Evolutionary conservation across 495 filamentous ascomycete species (phyloP), one percentile per base, ranked within the genome.

Genomic region (Cercophora scortea): DNA sequence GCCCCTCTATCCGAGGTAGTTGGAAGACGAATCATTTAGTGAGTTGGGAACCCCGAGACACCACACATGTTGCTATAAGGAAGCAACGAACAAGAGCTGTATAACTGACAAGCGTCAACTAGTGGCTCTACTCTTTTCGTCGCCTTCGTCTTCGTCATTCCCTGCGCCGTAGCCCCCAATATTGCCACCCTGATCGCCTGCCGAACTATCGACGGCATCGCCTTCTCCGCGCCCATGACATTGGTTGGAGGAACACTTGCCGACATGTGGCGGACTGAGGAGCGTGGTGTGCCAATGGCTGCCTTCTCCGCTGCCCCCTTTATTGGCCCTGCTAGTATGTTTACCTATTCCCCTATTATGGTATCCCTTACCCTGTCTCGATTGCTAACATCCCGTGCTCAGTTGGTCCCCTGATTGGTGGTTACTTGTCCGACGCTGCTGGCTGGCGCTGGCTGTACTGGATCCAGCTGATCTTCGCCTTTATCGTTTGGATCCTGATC

Each of bases 371-470:
- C 25, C 25, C 25, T 25, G 25, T 25, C 25, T 25, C 25, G 25
- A 5, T 25, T 5, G 25, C 25, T 25, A 25, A 25, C 5, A 2
- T 2, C 25, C 2, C 5, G 25, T 25, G 25, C 25, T 25, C 25
- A 25, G 79, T 79, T 53, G 82, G 82, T 55, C 88, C 88, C 9
- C 77, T 94, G 7, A 75, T 83, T 19, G 88, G 89, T 65, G 89
- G 89, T 41, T 90, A 82, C 65, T 68, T 93, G 6, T 73, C 75
- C 11, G 83, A 88, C 57, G 77, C 77, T 4, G 69, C 71, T 0
- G 85, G 84, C 47, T 94, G 89, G 89, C 72, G 86, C 52, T 94
- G 88, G 88, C 74, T 92, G 3, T 92, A 90, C 72, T 91, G 87
- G 87, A 74, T 91, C 51, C 86, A 88, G 50, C 68, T 90, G 15